Evolutionary conservation across 1,284 basidiomycete species (phyloP).

Genomic region (Phellopilus nigrolimitatus): DNA sequence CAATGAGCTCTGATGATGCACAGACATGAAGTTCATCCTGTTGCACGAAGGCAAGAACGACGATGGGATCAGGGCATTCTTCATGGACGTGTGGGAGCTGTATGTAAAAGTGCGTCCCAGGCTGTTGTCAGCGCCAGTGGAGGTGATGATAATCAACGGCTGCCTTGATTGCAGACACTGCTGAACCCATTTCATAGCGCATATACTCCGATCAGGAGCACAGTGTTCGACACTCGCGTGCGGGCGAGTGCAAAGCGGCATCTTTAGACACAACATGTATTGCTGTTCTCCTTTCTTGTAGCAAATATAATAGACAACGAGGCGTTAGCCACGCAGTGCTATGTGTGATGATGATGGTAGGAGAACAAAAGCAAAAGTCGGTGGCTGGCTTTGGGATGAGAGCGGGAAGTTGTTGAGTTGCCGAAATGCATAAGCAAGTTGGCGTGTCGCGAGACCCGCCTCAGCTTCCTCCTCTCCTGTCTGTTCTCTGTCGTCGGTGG

Average conservation of each 20-base stretch:
- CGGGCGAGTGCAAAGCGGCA: slow-evolving; percentile 84
- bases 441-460: too few species aligned
- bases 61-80: slow-evolving; percentile 88
- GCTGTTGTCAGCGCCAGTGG: slow-evolving; percentile 10
- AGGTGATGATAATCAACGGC: background rate
- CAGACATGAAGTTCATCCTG: slow-evolving; percentile 88
- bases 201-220: slow-evolving; percentile 76
- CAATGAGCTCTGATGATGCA: slow-evolving; percentile 16
- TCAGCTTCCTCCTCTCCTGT: slow-evolving; percentile 21
- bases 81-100: slow-evolving; percentile 91
- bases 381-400: background rate
- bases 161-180: slow-evolving; percentile 54
- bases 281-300: background rate
- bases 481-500: slow-evolving; percentile 24
- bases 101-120: slow-evolving; percentile 77
- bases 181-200: slow-evolving; percentile 92
- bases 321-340: background rate
- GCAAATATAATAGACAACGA: background rate
- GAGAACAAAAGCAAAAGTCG: slow-evolving; percentile 3
- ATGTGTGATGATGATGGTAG: background rate
- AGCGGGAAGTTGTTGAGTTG: background rate
- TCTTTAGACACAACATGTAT: slow-evolving; percentile 8
- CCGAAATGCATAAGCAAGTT: background rate
- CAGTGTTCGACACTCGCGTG: slow-evolving; percentile 77
- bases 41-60: slow-evolving; percentile 94